Evolutionary conservation across 768 basidiomycete genomes (phyloP), one percentile per base, ranked within the genome.

Genomic region (Boletus edulis): DNA sequence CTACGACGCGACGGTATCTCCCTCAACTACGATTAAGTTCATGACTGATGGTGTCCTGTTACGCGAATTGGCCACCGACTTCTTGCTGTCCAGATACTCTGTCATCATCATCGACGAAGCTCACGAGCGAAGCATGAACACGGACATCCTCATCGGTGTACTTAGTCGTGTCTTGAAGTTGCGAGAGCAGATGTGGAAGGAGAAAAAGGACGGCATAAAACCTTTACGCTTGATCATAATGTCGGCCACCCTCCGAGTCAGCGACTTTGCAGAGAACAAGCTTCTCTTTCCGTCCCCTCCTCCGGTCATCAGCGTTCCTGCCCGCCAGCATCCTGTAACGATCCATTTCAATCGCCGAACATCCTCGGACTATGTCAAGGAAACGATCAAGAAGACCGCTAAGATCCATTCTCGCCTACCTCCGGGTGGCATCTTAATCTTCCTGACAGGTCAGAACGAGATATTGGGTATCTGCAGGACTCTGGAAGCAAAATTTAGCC

Each of bases 1-100:
- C 57, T 99, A 98, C 67, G 96, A 98, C 61, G 89, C 93, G 2
- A 98, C 94, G 1, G 87, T 94, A 0, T 94, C 94, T 4, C 79
- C 92, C 1, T 79, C 83, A 20, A 99, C 97, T 2, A 86, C 86
- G 9, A 94, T 99, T 77, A 98, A 98, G 71, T 99, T 98, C 77
- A 98, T 98, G 95, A 99, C 97, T 7, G 97, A 99, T 64, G 97
- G 97, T 75, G 94, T 99, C 27, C 76, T 99, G 34, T 76, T 99
- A 15, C 86, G 97, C 52, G 97, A 99, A 71, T 77, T 98, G 20
- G 88, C 93, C 0, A 83, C 83, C 13, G 95, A 99, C 67, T 97
- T 99, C 71, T 71, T 98, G n/a, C 78, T 99, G n/a, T 83, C 76
- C 42, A 91, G 87, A 70, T 99, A 99, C 69, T 94, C 91, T 7